Conservation (phyloP, 2,329 filamentous ascomycete genomes). For the Ceratocystis papillata region DNA sequence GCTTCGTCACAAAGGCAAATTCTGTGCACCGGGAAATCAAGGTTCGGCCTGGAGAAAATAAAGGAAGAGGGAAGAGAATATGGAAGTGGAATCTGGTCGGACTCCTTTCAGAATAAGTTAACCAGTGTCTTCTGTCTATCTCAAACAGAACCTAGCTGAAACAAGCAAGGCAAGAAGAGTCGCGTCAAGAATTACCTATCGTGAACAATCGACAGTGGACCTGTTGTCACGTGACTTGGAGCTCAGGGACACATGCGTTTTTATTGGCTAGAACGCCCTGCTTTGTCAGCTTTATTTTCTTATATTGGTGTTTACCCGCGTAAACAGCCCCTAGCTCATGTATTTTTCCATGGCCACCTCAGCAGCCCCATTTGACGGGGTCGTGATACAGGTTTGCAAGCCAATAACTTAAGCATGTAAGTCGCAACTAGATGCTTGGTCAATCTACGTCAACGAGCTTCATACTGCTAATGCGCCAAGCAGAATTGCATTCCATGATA, state of each 20-base stretch:
- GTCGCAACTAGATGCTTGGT: conserved; percentile 10
- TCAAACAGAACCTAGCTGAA: background rate
- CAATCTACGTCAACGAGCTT: background rate
- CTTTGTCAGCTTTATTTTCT: background rate
- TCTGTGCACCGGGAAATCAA: background rate
- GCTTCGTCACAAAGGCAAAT: background rate
- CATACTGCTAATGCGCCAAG: conserved; percentile 21
- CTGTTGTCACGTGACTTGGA: conserved; percentile 8
- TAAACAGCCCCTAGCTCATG: conserved; percentile 14
- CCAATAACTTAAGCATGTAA: background rate
- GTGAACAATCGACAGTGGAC: conserved; percentile 20
- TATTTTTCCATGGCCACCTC: conserved; percentile 4
- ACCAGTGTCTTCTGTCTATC: background rate
- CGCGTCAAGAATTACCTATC: conserved; percentile 20
- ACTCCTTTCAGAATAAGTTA: background rate
- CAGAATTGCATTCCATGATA: conserved; percentile 15
- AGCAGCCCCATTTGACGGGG: conserved; percentile 5
- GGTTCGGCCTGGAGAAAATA: background rate
- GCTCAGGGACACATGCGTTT: background rate
- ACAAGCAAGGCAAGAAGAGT: conserved; percentile 18
- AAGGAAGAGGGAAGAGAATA: background rate
- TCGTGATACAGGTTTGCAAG: conserved; percentile 22
- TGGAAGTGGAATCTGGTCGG: background rate
- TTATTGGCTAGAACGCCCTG: conserved; percentile 16
- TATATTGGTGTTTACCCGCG: conserved; percentile 16